Evolutionary conservation across 805 yeast genomes (phyloP).

Genomic region (Sugiyamaella qingdaonensis): DNA sequence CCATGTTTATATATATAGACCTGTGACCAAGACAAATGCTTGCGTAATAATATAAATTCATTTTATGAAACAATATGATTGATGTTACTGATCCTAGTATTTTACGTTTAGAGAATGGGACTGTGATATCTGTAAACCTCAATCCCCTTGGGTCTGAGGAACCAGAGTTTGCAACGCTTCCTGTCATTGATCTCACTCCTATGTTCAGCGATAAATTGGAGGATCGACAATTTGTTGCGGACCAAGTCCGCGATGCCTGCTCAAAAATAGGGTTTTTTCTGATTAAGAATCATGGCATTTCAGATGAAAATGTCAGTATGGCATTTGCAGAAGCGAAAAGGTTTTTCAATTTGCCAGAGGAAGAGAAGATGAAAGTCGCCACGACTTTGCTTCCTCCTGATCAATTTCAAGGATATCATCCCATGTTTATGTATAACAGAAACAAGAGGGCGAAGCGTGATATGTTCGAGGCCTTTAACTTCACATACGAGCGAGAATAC

Average conservation of each 20-base stretch:
- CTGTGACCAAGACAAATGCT: no score
- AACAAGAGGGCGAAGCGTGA: constrained; percentile 42
- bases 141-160: neutral
- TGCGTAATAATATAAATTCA: no score
- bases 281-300: constrained; percentile 45
- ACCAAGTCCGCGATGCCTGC: constrained; percentile 35
- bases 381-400: constrained; percentile 47
- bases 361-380: constrained; percentile 43
- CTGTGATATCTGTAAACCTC: neutral
- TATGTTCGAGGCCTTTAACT: constrained; percentile 59
- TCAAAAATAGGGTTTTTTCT: constrained; percentile 47
- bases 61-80: no score
- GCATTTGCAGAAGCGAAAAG: constrained; percentile 36
- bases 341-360: constrained; percentile 45
- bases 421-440: constrained; percentile 55
- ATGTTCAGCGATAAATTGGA: constrained; percentile 37
- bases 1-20: no score
- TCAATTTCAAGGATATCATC: constrained; percentile 56
- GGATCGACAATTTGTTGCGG: constrained; percentile 41
- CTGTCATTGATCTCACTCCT: constrained; percentile 42
- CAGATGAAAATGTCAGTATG: constrained; percentile 30
- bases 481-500: constrained; percentile 46
- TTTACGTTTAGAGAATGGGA: neutral
- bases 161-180: constrained; percentile 20
- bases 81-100: neutral